A percentile compares a stretch with the other conserved stretches of the same genome.
These are phyloP conservation scores for Cladophialophora bantiana DNA, from an alignment of 2,329 filamentous ascomycete genomes.

Conservation along the genomic window DNA sequence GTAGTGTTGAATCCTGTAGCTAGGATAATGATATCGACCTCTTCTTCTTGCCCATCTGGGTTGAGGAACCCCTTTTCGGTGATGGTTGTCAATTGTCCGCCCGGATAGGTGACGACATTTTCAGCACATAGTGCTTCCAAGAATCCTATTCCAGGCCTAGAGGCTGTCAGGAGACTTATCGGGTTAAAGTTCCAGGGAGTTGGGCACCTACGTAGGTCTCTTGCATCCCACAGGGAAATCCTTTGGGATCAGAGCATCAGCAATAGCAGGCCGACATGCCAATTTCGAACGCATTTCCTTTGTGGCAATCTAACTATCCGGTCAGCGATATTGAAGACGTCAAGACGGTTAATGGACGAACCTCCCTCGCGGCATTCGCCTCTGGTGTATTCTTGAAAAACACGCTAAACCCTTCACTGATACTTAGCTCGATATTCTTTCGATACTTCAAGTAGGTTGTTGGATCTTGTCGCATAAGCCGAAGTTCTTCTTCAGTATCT, in stretches of 20 bases:
- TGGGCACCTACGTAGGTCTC: conserved; percentile 43
- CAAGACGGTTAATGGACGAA: not conserved
- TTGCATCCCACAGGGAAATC: conserved; percentile 54
- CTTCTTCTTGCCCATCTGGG: conserved; percentile 37
- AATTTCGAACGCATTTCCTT: conserved; percentile 44
- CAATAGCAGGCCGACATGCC: conserved; percentile 43
- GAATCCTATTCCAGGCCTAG: conserved; percentile 37
- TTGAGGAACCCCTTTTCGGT: conserved; percentile 44
- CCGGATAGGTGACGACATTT: conserved; percentile 55
- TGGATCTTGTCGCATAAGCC: not conserved
- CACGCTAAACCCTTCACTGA: not conserved
- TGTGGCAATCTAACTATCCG: conserved; percentile 13
- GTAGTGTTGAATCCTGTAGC: conserved; percentile 35
- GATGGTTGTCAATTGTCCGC: conserved; percentile 49
- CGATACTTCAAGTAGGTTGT: not conserved
- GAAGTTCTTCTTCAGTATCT: not conserved
- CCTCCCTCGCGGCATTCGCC: conserved; percentile 2
- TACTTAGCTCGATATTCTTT: not conserved
- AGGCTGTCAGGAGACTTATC: not conserved
- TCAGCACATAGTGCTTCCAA: conserved; percentile 45
- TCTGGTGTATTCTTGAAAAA: conserved; percentile 4
- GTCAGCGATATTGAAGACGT: too few relatives aligned
- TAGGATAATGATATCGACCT: conserved; percentile 36
- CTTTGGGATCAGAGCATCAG: conserved; percentile 55
- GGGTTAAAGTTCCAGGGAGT: conserved; percentile 33